phyloP scores from a whole-genome alignment of 306 rosid species.

The Notholithocarpus densiflorus region DNA sequence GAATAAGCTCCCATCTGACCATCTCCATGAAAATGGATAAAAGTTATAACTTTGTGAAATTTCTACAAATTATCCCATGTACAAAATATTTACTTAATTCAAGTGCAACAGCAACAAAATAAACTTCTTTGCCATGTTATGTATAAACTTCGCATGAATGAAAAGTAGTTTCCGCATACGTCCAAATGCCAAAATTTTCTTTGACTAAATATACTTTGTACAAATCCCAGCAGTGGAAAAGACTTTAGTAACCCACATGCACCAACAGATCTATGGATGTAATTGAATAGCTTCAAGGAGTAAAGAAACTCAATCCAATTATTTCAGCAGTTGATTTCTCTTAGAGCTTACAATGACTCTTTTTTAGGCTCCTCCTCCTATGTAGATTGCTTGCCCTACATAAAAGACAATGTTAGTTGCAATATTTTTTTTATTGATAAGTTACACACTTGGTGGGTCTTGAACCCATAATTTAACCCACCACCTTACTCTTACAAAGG shows the following conservation, averaged over 20 bases:
- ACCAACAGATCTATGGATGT: neutral
- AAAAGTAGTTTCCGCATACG: neutral
- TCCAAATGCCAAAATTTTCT: neutral
- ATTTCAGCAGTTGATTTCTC: neutral
- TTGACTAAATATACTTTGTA: neutral
- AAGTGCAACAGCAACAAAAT: neutral
- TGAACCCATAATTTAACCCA: no score
- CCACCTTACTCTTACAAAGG: no score
- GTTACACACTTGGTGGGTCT: neutral
- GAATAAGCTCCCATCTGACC: neutral
- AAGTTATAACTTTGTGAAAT: neutral
- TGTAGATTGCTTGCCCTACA: constrained; percentile 13
- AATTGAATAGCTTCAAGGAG: neutral
- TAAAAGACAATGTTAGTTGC: neutral
- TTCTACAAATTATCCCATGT: neutral
- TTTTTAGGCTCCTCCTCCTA: constrained; percentile 7
- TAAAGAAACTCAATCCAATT: neutral
- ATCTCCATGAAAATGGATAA: neutral
- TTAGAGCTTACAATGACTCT: neutral
- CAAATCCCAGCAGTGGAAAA: neutral
- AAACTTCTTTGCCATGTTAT: neutral
- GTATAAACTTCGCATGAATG: neutral
- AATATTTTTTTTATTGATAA: neutral
- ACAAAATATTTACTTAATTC: neutral
- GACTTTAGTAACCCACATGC: neutral